Base-by-base conservation (phyloP, 371 early-diverging fungal species). In the Circinella umbellata region DNA sequence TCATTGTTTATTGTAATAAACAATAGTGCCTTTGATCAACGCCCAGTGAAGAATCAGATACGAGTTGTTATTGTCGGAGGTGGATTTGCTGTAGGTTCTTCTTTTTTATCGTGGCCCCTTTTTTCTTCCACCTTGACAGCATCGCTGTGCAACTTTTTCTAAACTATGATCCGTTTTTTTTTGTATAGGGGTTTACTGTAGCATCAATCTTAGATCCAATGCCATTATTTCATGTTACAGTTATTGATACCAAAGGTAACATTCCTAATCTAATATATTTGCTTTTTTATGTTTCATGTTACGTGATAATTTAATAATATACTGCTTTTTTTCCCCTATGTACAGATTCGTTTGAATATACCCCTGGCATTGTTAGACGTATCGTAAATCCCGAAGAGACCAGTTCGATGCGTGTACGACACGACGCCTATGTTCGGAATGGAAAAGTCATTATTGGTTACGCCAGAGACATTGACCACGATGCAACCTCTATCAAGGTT, bases 161-260 rank as follows among this genome's bases (percentile, higher is more conserved):
- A 27, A 34, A 57, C 57, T n/a, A 18, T 10, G 27, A 53, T n/a
- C 15, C 6, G 6, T 53, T 34, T 13, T 51, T 17, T 15, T n/a
- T 51, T 5, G 4, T 27, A 57, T 53, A 84, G 84, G 84, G 84
- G 8, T 84, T 81, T 38, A 78, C 81, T 0, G 81, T 81, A 3
- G 84, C 80, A 0, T 80, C 81, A 10, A 75, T 81, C 13, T 67
- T 84, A 35, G 84, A 84, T 53, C 79, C 81, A 7, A 84, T 84
- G 84, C 70, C 81, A 9, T 63, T 73, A 13, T 84, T 84, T 47
- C 77, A 84, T 67, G 81, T 84, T 9, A 80, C 80, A 8, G 65
- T 84, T 17, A 81, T 84, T 10, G 84, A 84, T 68, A 75, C 78
- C 14, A 84, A 84, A 77, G 84, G 84, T 83, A 61, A 27, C 27